A percentile compares a stretch with the other conserved stretches of the same genome.
Conservation (phyloP, 176 grass and related monocot genomes). For the Elymus sibiricus region DNA sequence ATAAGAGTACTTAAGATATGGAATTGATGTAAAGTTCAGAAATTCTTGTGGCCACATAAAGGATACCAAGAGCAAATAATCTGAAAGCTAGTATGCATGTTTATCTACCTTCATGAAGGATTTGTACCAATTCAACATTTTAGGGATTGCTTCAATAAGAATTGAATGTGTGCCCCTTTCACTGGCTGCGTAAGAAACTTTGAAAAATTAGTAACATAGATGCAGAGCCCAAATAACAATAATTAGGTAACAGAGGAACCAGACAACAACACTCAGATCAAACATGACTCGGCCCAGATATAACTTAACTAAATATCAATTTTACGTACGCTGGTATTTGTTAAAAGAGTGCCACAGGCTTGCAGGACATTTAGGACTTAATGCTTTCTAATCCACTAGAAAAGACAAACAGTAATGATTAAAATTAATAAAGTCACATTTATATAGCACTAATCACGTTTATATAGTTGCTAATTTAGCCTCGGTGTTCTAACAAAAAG, state of each 20-base stretch:
- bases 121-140: constrained; percentile 74
- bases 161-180: constrained; percentile 52
- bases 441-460: neutral
- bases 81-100: neutral
- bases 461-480: neutral
- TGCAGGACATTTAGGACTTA: neutral
- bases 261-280: neutral
- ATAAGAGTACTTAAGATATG: neutral
- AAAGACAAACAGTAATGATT: neutral
- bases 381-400: neutral
- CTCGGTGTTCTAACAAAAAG: neutral
- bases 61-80: neutral
- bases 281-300: neutral
- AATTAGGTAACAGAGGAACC: neutral
- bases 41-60: constrained; percentile 16
- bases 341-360: neutral
- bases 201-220: constrained; percentile 13
- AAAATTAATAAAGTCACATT: neutral
- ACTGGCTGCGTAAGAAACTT: constrained; percentile 46
- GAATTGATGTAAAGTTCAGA: neutral
- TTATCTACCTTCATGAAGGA: constrained; percentile 58
- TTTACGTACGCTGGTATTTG: neutral
- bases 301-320: neutral
- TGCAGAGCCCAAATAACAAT: constrained; percentile 1
- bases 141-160: constrained; percentile 72